Conservation (phyloP, 495 filamentous ascomycete species). For the Hypoxylon crocopeplum region DNA sequence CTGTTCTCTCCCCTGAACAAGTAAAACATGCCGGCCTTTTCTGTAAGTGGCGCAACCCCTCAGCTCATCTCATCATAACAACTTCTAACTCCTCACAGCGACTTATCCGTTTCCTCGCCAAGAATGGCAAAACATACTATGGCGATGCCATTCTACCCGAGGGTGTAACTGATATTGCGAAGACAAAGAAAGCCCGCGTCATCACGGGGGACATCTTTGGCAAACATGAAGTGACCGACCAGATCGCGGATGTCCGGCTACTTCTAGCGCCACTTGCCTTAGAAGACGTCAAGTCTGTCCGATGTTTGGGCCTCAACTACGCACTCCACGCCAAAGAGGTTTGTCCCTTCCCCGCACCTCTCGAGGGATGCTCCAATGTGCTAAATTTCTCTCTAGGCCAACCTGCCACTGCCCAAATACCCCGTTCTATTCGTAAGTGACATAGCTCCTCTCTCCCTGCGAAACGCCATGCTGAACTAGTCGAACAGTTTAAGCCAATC, state of each 20-base stretch:
- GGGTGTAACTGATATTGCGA: conserved; percentile 69
- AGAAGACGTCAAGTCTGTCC: conserved; percentile 73
- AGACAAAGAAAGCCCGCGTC: conserved; percentile 69
- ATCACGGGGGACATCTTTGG: conserved; percentile 79
- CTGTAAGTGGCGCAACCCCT: conserved; percentile 17
- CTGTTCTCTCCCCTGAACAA: too few relatives aligned
- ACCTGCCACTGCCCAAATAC: conserved; percentile 75
- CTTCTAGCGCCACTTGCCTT: conserved; percentile 73
- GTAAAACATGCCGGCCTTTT: conserved; percentile 30
- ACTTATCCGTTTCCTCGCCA: conserved; percentile 80
- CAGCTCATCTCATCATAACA: not conserved
- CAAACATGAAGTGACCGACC: conserved; percentile 71
- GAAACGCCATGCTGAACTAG: not conserved
- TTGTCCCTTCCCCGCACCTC: conserved; percentile 6
- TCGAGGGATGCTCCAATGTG: not conserved
- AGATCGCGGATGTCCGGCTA: conserved; percentile 67
- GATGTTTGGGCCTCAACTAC: conserved; percentile 85
- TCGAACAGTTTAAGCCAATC: conserved; percentile 71
- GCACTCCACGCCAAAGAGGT: conserved; percentile 79
- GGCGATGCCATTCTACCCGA: conserved; percentile 80
- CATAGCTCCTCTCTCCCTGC: not conserved
- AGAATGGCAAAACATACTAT: conserved; percentile 78
- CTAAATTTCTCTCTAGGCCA: conserved; percentile 52
- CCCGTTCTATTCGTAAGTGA: conserved; percentile 74
- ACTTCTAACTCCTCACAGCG: conserved; percentile 53